Evolutionary conservation across 228 moss, liverwort and hornwort genomes (phyloP).

Genomic region (Sphagnum fallax): DNA sequence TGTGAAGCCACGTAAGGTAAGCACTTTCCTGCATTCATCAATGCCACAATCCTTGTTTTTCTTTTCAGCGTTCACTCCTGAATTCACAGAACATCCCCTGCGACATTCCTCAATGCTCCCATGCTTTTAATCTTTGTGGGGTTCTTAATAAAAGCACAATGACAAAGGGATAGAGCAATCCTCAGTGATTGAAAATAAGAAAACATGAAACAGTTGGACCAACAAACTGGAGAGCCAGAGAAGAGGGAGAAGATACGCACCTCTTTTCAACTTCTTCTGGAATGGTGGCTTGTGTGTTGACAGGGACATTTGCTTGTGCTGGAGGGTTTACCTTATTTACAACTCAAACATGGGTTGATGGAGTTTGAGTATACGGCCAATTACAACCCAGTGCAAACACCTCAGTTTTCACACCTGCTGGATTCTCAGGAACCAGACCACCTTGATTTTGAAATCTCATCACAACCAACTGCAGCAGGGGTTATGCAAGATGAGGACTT

Average conservation of each 20-base stretch:
- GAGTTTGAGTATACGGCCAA: conserved; percentile 72
- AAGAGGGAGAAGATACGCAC: too few relatives aligned
- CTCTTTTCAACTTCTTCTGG: too few relatives aligned
- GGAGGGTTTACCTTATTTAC: conserved; percentile 41
- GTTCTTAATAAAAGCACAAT: too few relatives aligned
- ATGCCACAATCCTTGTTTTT: background rate
- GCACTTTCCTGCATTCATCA: background rate
- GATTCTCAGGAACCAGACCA: conserved; percentile 8
- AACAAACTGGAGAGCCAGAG: too few relatives aligned
- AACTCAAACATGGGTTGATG: conserved; percentile 84
- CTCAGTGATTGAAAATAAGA: too few relatives aligned
- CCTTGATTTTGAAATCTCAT: conserved; percentile 11
- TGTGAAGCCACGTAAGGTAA: conserved; percentile 86
- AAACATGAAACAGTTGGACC: too few relatives aligned
- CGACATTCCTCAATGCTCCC: too few relatives aligned
- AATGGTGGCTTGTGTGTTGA: background rate
- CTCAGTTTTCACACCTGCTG: conserved; percentile 11
- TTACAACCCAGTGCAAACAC: conserved; percentile 10
- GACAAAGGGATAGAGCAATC: too few relatives aligned
- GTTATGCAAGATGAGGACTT: conserved; percentile 13
- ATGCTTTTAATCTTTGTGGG: too few relatives aligned
- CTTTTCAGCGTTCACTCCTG: background rate
- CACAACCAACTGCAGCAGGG: conserved; percentile 5
- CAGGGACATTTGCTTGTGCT: conserved; percentile 94
- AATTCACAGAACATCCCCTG: background rate